Evolutionary conservation across 2,329 filamentous ascomycete genomes (phyloP).

Genomic region (Cryphonectria naterciae): DNA sequence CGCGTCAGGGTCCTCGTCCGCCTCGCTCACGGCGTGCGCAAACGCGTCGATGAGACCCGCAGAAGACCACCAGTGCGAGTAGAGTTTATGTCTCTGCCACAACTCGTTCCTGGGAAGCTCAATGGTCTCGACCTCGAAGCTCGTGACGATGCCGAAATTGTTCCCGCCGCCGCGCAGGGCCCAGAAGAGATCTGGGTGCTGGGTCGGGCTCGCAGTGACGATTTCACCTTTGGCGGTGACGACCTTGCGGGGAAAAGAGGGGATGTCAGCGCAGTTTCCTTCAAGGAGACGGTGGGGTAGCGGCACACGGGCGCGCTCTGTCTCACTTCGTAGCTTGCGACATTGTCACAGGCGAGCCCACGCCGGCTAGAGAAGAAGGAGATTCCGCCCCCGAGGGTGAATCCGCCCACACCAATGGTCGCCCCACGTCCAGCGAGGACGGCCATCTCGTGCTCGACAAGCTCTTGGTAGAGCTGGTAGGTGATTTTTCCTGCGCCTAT

Average conservation of each 20-base stretch:
- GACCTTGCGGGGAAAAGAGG: neutral
- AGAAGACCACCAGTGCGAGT: slow-evolving; percentile 37
- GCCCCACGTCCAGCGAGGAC: slow-evolving; percentile 8
- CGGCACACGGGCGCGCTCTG: neutral
- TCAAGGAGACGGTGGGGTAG: too few species aligned
- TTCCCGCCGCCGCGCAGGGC: slow-evolving; percentile 43
- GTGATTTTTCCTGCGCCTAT: slow-evolving; percentile 13
- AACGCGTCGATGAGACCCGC: slow-evolving; percentile 38
- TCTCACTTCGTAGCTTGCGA: slow-evolving; percentile 19
- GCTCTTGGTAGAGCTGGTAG: neutral
- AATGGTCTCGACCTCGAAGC: slow-evolving; percentile 48
- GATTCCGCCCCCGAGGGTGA: slow-evolving; percentile 17
- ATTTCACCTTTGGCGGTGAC: slow-evolving; percentile 28
- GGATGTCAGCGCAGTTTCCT: too few species aligned
- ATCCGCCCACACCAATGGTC: slow-evolving; percentile 16
- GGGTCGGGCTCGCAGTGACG: slow-evolving; percentile 41
- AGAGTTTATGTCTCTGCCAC: slow-evolving; percentile 43
- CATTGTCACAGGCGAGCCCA: slow-evolving; percentile 17
- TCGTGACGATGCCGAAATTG: slow-evolving; percentile 59
- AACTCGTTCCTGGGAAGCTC: slow-evolving; percentile 39
- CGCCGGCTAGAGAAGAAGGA: slow-evolving; percentile 18
- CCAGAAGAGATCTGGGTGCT: slow-evolving; percentile 59
- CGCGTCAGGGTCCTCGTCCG: slow-evolving; percentile 40
- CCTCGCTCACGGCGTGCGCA: slow-evolving; percentile 37
- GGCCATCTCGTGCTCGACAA: slow-evolving; percentile 11